Evolutionary conservation across 306 rosid genomes (phyloP).

Genomic region (Luffa acutangula): DNA sequence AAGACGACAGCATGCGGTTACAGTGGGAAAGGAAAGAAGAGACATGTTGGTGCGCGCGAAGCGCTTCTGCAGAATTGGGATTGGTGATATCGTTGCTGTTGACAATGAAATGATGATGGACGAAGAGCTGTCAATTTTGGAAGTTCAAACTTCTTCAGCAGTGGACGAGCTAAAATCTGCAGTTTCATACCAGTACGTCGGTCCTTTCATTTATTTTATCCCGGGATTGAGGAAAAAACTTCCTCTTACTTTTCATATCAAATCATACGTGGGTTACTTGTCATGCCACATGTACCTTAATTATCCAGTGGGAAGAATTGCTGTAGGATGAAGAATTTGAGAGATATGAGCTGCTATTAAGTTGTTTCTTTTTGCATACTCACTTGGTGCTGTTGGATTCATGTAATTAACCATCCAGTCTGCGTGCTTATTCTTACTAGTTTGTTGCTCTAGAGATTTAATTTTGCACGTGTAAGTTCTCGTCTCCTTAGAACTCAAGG

Average conservation of each 20-base stretch:
- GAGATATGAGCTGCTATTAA: background rate
- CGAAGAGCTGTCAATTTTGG: slow-evolving; percentile 71
- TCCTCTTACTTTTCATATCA: background rate
- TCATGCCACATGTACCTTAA: background rate
- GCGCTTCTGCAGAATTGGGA: slow-evolving; percentile 63
- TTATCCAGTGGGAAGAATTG: background rate
- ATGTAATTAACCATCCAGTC: background rate
- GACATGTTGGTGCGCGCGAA: slow-evolving; percentile 74
- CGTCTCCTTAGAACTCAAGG: too few species aligned
- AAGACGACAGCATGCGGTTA: slow-evolving; percentile 59
- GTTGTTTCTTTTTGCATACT: background rate
- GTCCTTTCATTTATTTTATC: slow-evolving; percentile 5
- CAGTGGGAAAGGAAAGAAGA: slow-evolving; percentile 76
- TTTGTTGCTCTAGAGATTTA: background rate
- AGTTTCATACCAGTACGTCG: slow-evolving; percentile 54
- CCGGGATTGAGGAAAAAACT: background rate
- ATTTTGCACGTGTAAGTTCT: background rate
- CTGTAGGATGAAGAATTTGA: background rate
- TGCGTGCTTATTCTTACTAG: background rate
- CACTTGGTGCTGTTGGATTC: background rate
- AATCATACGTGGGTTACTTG: background rate
- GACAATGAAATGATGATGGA: slow-evolving; percentile 61
- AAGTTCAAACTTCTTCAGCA: slow-evolving; percentile 62
- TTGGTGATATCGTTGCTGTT: slow-evolving; percentile 20
- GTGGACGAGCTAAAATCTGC: slow-evolving; percentile 69